Evolutionary conservation across 768 basidiomycete species (phyloP).

Genomic region (Leucocoprinus leucothites): DNA sequence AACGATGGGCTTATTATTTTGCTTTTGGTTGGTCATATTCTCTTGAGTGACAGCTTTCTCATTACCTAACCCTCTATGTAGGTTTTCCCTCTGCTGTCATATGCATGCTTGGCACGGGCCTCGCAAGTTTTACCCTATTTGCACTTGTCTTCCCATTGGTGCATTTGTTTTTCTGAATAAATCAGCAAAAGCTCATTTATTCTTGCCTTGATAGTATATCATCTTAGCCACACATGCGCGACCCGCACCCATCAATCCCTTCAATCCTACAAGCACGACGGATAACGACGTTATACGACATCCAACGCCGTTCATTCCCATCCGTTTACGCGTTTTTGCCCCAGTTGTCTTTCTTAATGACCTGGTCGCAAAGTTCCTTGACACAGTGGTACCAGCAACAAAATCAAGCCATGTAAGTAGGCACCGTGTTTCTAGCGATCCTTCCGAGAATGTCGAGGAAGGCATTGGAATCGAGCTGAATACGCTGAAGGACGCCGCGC

Average conservation of each 20-base stretch:
- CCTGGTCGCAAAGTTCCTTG: conserved; percentile 54
- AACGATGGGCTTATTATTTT: conserved; percentile 87
- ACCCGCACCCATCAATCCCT: conserved; percentile 75
- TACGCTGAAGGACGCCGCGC: conserved; percentile 14
- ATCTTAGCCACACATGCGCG: conserved; percentile 80
- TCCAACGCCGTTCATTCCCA: conserved; percentile 77
- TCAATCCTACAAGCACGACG: conserved; percentile 43
- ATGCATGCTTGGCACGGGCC: conserved; percentile 69
- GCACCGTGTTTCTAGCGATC: conserved; percentile 40
- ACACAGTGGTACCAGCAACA: conserved; percentile 3
- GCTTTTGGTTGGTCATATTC: conserved; percentile 61
- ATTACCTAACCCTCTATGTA: conserved; percentile 23
- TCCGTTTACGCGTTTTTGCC: conserved; percentile 75
- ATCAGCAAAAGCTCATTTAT: neutral
- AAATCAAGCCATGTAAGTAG: conserved; percentile 29
- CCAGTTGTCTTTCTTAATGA: conserved; percentile 76
- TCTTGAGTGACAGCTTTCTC: neutral
- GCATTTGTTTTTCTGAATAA: conserved; percentile 22
- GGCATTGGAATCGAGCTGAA: conserved; percentile 38
- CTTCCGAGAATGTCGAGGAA: conserved; percentile 59
- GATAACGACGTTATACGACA: conserved; percentile 47
- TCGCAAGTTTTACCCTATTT: conserved; percentile 81
- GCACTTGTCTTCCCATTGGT: conserved; percentile 81
- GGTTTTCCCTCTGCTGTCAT: conserved; percentile 70
- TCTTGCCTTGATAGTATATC: conserved; percentile 53